Conservation (phyloP, 2,329 filamentous ascomycete species). For the Colletotrichum chrysophilum region DNA sequence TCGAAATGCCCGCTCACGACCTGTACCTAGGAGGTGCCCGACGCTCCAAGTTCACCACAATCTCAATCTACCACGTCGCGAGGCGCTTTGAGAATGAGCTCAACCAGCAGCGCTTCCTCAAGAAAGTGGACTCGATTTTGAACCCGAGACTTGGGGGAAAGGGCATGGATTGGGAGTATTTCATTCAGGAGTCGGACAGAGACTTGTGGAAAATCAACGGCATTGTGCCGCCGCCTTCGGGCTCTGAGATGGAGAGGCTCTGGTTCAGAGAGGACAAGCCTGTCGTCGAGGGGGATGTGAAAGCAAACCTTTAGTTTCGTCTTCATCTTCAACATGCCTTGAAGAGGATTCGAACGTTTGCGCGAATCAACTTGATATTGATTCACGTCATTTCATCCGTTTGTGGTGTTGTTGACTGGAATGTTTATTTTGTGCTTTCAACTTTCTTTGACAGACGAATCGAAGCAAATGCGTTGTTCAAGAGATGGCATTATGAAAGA, state of each 20-base stretch:
- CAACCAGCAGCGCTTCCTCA: background rate
- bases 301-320: background rate
- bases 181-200: background rate
- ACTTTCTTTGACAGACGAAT: background rate
- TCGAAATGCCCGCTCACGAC: background rate
- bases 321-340: background rate
- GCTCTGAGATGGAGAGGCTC: background rate
- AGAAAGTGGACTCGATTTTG: background rate
- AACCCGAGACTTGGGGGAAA: background rate
- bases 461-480: fast-evolving
- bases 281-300: conserved; percentile 45
- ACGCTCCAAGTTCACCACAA: background rate
- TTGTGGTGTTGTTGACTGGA: background rate
- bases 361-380: background rate
- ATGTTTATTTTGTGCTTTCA: background rate
- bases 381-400: background rate
- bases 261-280: background rate
- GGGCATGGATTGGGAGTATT: background rate
- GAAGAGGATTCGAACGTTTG: background rate
- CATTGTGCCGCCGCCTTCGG: background rate
- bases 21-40: background rate
- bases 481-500: background rate
- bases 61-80: background rate
- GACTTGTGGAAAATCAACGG: background rate
- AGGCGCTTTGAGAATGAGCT: background rate